phyloP scores from a whole-genome alignment of 148 eudicot genomes.

The Rhododendron griersonianum region DNA sequence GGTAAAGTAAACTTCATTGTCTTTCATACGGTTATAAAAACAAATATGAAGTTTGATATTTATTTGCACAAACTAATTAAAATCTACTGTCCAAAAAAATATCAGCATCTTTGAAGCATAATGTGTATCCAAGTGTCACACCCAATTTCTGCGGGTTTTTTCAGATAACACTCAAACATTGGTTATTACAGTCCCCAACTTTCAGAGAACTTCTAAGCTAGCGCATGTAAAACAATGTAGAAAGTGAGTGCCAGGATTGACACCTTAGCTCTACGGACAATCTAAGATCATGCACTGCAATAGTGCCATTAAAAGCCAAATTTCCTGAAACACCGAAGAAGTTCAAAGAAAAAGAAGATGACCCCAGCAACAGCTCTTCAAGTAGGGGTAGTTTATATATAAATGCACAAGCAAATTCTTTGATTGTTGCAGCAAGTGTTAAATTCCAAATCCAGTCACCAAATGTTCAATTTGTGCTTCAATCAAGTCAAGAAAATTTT shows the following conservation, averaged over 20 bases:
- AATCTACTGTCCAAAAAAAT: not conserved
- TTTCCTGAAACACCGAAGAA: not conserved
- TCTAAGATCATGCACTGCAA: not conserved
- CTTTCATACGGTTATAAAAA: not conserved
- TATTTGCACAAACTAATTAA: not conserved
- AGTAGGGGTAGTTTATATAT: too few species aligned
- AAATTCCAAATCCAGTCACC: not conserved
- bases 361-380: not conserved
- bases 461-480: not conserved
- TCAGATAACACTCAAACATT: not conserved
- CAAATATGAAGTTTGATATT: not conserved
- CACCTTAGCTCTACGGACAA: not conserved
- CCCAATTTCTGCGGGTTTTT: not conserved
- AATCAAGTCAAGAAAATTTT: not conserved
- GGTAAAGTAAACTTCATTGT: not conserved
- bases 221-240: not conserved
- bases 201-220: not conserved
- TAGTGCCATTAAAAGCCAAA: not conserved
- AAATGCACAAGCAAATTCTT: not conserved
- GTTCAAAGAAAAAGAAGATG: not conserved
- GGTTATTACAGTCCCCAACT: not conserved
- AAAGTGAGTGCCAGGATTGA: not conserved
- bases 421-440: not conserved
- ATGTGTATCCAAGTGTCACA: not conserved
- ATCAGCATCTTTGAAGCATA: not conserved